Conservation (phyloP, 192 early-diverging fungal genomes). For the Radiomyces spectabilis region DNA sequence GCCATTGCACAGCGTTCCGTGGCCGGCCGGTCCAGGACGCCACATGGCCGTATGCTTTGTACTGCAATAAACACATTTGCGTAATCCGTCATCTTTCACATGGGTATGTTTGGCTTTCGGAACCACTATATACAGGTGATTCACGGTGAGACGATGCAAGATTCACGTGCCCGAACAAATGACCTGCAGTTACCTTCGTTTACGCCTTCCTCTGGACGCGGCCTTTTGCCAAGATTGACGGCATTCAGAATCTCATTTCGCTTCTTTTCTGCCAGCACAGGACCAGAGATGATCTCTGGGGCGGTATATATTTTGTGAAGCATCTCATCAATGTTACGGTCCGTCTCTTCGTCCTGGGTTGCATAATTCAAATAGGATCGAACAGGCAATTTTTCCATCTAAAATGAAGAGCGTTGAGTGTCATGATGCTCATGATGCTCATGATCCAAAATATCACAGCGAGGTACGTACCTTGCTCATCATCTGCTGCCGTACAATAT, state of each 20-base stretch:
- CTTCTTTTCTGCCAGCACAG: conserved; percentile 22
- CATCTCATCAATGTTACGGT: not conserved
- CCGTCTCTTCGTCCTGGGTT: not conserved
- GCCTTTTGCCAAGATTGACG: conserved; percentile 19
- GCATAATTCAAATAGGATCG: conserved; percentile 5
- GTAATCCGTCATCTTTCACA: conserved; percentile 11
- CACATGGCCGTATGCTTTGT: conserved; percentile 24
- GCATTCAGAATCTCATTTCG: conserved; percentile 17
- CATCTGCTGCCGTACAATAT: conserved; percentile 4
- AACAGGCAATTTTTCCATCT: conserved; percentile 14
- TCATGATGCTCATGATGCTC: not conserved
- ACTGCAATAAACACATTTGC: conserved; percentile 25
- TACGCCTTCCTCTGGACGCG: conserved; percentile 6
- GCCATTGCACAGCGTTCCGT: conserved; percentile 21
- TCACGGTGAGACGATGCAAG: no score
- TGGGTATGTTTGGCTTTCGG: conserved; percentile 2
- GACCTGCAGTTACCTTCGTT: conserved; percentile 21
- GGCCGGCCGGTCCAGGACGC: conserved; percentile 18
- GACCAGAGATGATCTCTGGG: conserved; percentile 19
- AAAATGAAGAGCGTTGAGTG: not conserved
- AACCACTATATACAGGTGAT: no score
- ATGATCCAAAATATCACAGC: no score
- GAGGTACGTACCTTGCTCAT: conserved; percentile 24
- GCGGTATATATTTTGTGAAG: conserved; percentile 3
- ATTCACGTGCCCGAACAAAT: no score